Percentiles rank a stretch among this genome's conserved stretches.
Conservation (phyloP, 2,329 filamentous ascomycete species). For the Talaromyces rugulosus region DNA sequence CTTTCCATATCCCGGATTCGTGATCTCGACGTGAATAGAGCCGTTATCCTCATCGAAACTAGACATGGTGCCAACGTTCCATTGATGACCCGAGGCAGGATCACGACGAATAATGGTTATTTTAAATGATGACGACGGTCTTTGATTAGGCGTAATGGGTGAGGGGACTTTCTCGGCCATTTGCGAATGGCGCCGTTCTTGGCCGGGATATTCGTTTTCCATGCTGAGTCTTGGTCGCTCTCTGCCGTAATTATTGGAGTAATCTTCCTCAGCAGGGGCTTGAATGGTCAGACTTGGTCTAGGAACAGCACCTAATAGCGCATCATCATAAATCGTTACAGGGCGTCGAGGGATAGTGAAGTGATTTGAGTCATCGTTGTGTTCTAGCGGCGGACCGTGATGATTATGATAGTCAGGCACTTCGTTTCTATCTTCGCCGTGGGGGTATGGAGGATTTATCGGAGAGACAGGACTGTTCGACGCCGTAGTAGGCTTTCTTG, state of each 20-base stretch:
- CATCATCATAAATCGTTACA: background rate
- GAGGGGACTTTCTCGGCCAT: background rate
- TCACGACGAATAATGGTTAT: slow-evolving; percentile 69
- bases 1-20: slow-evolving; percentile 57
- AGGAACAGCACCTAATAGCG: background rate
- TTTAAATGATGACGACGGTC: slow-evolving; percentile 26
- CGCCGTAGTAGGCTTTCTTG: background rate
- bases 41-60: slow-evolving; percentile 28
- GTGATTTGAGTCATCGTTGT: background rate
- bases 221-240: background rate
- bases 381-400: background rate
- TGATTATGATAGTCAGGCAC: background rate
- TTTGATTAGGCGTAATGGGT: background rate
- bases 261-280: background rate
- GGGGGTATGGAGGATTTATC: background rate
- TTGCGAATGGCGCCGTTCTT: background rate
- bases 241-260: background rate
- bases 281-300: background rate
- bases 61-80: slow-evolving; percentile 68
- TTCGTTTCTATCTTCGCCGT: background rate
- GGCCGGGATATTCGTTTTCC: background rate
- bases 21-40: slow-evolving; percentile 51
- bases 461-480: background rate
- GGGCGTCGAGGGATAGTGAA: slow-evolving; percentile 19
- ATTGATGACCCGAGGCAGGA: slow-evolving; percentile 63